Conservation (phyloP, 1,284 basidiomycete genomes). For the Golubevia pallescens region DNA sequence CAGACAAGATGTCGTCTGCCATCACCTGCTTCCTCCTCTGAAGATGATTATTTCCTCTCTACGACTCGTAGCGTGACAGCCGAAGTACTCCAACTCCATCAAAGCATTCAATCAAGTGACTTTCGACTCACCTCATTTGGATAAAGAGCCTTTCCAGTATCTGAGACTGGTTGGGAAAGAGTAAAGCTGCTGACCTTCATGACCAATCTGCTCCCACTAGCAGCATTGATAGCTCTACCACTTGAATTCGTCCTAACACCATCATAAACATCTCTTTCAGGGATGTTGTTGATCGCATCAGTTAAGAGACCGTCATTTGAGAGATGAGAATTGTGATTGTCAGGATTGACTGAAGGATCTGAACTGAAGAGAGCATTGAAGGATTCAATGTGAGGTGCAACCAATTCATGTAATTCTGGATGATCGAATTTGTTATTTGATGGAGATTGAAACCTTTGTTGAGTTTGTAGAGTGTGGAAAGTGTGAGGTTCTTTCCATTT, state of each 20-base stretch:
- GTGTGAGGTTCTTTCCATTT: conserved; percentile 46
- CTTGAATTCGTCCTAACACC: not conserved
- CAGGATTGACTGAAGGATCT: conserved; percentile 49
- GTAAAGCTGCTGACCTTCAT: not conserved
- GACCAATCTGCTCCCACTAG: not conserved
- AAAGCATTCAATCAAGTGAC: too few species aligned
- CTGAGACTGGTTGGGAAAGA: not conserved
- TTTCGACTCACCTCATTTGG: too few species aligned
- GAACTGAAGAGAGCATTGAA: conserved; percentile 61
- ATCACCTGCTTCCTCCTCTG: too few species aligned
- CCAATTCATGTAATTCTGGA: conserved; percentile 49
- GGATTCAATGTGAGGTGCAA: conserved; percentile 58
- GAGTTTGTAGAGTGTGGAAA: conserved; percentile 55
- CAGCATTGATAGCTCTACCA: not conserved
- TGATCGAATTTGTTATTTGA: conserved; percentile 34
- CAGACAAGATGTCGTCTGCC: too few species aligned
- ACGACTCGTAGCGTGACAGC: too few species aligned
- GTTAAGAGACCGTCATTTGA: not conserved
- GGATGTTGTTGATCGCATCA: not conserved
- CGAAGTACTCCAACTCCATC: too few species aligned
- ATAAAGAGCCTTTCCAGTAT: too few species aligned
- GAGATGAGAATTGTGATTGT: conserved; percentile 2
- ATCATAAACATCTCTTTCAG: not conserved
- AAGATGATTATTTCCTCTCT: too few species aligned
- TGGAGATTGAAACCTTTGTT: conserved; percentile 50